Base-by-base conservation (phyloP, 139 green algal genomes). In the Edaphochlamys debaryana region DNA sequence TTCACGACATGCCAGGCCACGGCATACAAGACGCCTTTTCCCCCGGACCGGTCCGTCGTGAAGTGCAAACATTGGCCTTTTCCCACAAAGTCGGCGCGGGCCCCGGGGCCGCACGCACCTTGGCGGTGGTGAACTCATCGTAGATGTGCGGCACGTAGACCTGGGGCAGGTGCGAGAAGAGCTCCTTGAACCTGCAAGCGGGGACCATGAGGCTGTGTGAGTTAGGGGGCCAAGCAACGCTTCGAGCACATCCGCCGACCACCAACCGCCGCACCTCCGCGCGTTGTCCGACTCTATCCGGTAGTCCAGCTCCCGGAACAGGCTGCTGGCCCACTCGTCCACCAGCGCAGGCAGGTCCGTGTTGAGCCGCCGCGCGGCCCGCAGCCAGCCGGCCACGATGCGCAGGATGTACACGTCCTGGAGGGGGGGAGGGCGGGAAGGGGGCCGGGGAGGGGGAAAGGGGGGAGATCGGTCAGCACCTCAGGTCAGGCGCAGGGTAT, bases 281-380 rank as follows among this genome's bases (percentile, higher is more conserved):
- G 91, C 95, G 73, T 98, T 98, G 42, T 52, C 68, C 0, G 94
- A 92, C 85, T 98, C 95, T 9, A 77, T 77, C 11, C 69, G 69
- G 83, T 98, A 98, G 85, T 98, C 94, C 82, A 98, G 91, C 92
- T 98, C 95, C 58, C 86, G 88, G 88, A 96, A 90, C 58, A 96
- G 87, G 42, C 72, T 91, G 22, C 82, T 79, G 0, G 94, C 95
- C 96, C 96, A 98, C 87, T 98, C 95, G 76, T 98, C 96, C 42
- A 98, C 89, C 85, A 98, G 85, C 19, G 87, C 85, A 0, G 94
- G 93, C 56, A 98, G 90, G 89, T 98, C 94, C 23, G 91, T 95
- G 90, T 97, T 98, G 54, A 98, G 34, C 54, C 91, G 90, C 48
- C 90, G 83, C 78, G 73, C 73, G 23, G 23, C 19, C 11, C 77